Evolutionary conservation across 371 early-diverging fungal species (phyloP).

Genomic region (Apophysomyces elegans): DNA sequence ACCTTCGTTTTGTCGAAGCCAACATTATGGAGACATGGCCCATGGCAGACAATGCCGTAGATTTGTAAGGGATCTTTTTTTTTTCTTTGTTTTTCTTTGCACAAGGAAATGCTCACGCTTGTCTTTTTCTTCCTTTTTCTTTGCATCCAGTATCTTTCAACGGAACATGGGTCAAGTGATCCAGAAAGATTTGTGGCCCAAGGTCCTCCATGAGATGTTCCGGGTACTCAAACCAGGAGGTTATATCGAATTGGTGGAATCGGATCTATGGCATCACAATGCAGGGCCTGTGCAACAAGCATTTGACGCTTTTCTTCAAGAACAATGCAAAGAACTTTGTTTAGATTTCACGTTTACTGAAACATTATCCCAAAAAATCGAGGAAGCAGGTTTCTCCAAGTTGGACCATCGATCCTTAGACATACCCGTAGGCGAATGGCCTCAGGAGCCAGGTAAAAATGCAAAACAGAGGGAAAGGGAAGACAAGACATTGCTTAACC

Average conservation of each 20-base stretch:
- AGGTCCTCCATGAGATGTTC: constrained; percentile 40
- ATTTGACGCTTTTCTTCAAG: constrained; percentile 39
- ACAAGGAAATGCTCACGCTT: neutral
- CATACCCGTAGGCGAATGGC: constrained; percentile 56
- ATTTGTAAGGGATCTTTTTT: constrained; percentile 34
- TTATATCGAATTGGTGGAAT: constrained; percentile 43
- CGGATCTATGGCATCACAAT: constrained; percentile 43
- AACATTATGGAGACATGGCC: constrained; percentile 46
- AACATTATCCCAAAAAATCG: constrained; percentile 19
- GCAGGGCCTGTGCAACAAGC: constrained; percentile 54
- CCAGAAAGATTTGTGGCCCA: constrained; percentile 38
- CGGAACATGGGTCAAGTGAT: constrained; percentile 42
- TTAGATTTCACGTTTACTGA: constrained; percentile 31
- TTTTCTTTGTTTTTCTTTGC: neutral
- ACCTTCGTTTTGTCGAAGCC: constrained; percentile 34
- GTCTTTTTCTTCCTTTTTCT: neutral
- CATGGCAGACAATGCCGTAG: constrained; percentile 35
- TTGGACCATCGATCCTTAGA: constrained; percentile 38
- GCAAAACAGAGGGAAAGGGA: neutral
- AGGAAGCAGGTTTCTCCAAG: constrained; percentile 29
- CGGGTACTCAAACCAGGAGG: constrained; percentile 52
- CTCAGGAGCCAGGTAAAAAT: constrained; percentile 40
- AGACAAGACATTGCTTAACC: neutral
- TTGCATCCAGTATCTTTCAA: constrained; percentile 37
- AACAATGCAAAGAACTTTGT: constrained; percentile 33